A percentile compares a stretch with the other conserved stretches of the same genome.
Evolutionary conservation across 352 stramenopile species (phyloP).

Genomic region (Phytopythium aichiense): DNA sequence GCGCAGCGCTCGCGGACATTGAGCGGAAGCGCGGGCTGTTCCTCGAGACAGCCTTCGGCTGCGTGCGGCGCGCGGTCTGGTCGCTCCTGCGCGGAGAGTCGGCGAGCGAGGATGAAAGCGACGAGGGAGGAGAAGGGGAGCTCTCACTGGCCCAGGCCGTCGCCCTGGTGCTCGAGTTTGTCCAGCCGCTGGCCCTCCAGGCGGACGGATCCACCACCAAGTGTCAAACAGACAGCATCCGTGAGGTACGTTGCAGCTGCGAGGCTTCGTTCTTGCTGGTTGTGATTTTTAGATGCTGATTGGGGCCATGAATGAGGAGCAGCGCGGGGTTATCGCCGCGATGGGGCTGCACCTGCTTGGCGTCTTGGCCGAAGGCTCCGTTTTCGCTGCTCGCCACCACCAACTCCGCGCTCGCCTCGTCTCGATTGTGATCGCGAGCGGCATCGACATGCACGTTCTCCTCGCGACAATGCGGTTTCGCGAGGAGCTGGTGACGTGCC

Average conservation of each 20-base stretch:
- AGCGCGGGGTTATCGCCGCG: not conserved
- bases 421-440: conserved; percentile 20
- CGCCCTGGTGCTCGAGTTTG: conserved; percentile 19
- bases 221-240: conserved; percentile 7
- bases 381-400: not conserved
- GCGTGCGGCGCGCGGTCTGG: conserved; percentile 33
- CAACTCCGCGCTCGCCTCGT: conserved; percentile 21
- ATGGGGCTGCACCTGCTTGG: not conserved
- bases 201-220: conserved; percentile 6
- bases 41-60: conserved; percentile 55
- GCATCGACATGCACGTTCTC: conserved; percentile 34
- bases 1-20: conserved; percentile 40
- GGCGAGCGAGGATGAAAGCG: conserved; percentile 1
- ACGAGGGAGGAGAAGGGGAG: not conserved
- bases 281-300: conserved; percentile 5
- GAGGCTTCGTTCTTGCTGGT: not conserved
- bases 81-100: conserved; percentile 1
- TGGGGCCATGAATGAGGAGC: not conserved
- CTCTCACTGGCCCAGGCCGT: conserved; percentile 16
- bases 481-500: conserved; percentile 42
- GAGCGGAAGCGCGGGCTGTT: conserved; percentile 62
- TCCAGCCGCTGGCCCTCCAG: conserved; percentile 26
- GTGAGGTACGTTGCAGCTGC: not conserved
- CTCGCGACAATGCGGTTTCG: conserved; percentile 49
- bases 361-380: not conserved